Evolutionary conservation across 108 stramenopile species (phyloP), one percentile per base, ranked within the genome.

Genomic region (Nannochloropsis salina): DNA sequence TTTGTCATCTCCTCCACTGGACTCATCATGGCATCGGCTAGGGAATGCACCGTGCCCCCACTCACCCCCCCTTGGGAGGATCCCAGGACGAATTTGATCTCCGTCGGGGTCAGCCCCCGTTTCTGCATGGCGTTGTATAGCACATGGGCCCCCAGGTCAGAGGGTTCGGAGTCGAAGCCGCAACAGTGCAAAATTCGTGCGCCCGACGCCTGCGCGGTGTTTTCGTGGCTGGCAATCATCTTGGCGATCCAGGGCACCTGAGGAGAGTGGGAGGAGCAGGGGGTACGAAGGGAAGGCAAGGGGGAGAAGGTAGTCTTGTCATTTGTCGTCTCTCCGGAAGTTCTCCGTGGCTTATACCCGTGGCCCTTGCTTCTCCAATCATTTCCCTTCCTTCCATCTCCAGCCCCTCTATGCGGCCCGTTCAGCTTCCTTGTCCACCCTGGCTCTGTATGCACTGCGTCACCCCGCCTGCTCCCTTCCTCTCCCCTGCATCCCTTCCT

Each of bases 141-240:
- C 43, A 22, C 42, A 21, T 22, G 21, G 6, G 21, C 22, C 3
- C 83, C 43, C 42, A 83, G 80, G 79, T 84, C 87, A 45, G 85
- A 80, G 22, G 86, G 89, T 21, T 86, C 79, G 42, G 83, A 84
- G 82, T 89, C 89, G 83, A 89, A 89, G 2, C 89, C 89, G 80
- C 89, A 86, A 31, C 82, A 47, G n/a, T 85, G 83, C 44, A 89
- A 43, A 81, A 89, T 89, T 43, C 85, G 86, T 42, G 89, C 89
- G 74, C 89, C 89, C 5, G 86, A 86, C 40, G 82, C 45, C 45
- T 86, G 44, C 41, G 89, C 89, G n/a, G 45, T 47, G 11, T 12
- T 61, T 82, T 89, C 74, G 41, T 83, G 42, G 61, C 42, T 45
- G 61, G 86, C 89, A n/a, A 89, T 84, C 43, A 89, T 79, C 18